A percentile compares a stretch with the other conserved stretches of the same genome.
Conservation (phyloP, 2,329 filamentous ascomycete species). For the Cercospora nicotianae region DNA sequence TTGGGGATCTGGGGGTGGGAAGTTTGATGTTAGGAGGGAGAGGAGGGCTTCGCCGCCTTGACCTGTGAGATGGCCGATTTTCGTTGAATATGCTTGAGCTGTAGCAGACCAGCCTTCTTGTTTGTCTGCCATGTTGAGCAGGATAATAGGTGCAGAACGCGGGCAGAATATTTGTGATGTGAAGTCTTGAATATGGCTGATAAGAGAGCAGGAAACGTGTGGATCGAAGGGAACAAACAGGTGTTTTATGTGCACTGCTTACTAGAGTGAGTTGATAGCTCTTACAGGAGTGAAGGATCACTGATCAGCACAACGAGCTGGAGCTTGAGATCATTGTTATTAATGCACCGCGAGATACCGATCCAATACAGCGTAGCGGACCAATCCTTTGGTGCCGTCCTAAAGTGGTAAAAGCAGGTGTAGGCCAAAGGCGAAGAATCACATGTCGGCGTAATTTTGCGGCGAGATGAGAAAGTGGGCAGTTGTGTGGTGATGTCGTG, state of each 20-base stretch:
- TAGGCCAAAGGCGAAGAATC: neutral
- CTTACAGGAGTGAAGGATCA: neutral
- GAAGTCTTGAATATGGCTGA: neutral
- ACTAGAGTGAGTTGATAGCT: neutral
- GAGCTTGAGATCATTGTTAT: neutral
- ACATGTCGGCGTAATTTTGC: neutral
- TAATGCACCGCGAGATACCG: neutral
- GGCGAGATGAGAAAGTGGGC: slow-evolving; percentile 6
- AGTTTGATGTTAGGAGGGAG: slow-evolving; percentile 1
- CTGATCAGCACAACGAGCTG: neutral
- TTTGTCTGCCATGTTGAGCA: slow-evolving; percentile 4
- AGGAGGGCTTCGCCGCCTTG: slow-evolving; percentile 13
- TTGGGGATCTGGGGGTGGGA: neutral
- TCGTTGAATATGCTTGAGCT: slow-evolving; percentile 6
- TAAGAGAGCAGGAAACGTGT: too few relatives aligned
- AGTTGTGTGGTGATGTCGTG: slow-evolving; percentile 4
- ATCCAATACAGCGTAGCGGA: neutral
- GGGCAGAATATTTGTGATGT: neutral
- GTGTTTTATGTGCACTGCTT: neutral
- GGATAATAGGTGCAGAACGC: neutral
- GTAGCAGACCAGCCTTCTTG: slow-evolving; percentile 10
- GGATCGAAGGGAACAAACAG: neutral
- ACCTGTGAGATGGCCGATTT: slow-evolving; percentile 2
- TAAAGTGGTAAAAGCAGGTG: neutral
- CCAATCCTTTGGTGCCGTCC: neutral